Evolutionary conservation across 164 flowering plant species (phyloP), one percentile per base, ranked within the genome.

Genomic region (Vitis labrusca): DNA sequence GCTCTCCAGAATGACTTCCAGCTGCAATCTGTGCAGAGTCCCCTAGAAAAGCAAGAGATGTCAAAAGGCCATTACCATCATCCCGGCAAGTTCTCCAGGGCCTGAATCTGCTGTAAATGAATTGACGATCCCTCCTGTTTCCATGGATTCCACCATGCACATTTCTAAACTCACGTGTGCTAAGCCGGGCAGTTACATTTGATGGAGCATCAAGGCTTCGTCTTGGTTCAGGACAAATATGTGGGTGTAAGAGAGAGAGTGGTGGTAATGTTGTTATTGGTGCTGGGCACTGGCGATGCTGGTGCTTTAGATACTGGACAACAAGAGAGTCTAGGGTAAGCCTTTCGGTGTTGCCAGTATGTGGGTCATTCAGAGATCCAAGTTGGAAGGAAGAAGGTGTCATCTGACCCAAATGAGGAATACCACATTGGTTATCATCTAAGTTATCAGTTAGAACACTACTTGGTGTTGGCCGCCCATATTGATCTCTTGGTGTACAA

Each of bases 261-360:
- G 99, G 97, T 1, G 99, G 99, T 67, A 96, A 85, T 62, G 99
- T 96, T 10, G 99, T 90, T 32, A 96, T 96, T 37, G 99, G 99
- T 66, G 98, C 93, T 19, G 97, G 85, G 76, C 99, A 96, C 70
- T 96, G 98, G 55, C 94, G 95, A 81, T 96, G 99, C 78, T 96
- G 99, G 64, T 96, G 97, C 80, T 96, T 92, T 69, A 96, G 75
- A 70, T 89, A 91, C 87, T 96, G 98, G 79, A 93, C 92, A 66
- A 93, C 95, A 50, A 96, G 67, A 59, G 97, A 87, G 55, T 96
- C 98, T 58, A 96, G 74, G 49, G 95, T 90, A 47, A 92, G 76
- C 64, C 99, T 79, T 71, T 93, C 99, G 10, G 86, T 50, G 70
- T 70, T 84, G 59, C 78, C 70, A 32, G 84, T 73, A 63, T 80